Conservation (phyloP, 2,329 filamentous ascomycete species). For the Septoria linicola region DNA sequence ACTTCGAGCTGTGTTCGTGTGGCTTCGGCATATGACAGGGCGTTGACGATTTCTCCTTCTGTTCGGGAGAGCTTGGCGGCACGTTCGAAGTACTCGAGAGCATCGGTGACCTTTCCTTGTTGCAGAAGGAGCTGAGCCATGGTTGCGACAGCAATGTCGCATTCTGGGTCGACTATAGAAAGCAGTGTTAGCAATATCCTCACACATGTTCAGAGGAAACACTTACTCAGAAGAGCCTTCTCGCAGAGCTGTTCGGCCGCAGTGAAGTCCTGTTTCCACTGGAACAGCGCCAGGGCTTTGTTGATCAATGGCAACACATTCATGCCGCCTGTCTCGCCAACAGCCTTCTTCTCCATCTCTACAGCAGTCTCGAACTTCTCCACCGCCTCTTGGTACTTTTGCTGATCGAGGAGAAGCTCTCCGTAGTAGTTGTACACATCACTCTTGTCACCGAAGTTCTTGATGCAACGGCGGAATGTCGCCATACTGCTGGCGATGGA, state of each 20-base stretch:
- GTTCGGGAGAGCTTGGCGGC: constrained; percentile 92
- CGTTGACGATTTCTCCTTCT: constrained; percentile 93
- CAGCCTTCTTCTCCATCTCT: constrained; percentile 85
- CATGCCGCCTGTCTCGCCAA: constrained; percentile 78
- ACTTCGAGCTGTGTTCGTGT: constrained; percentile 90
- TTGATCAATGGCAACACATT: constrained; percentile 98
- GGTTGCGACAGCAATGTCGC: constrained; percentile 96
- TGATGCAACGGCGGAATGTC: constrained; percentile 94
- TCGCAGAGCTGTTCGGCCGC: constrained; percentile 96
- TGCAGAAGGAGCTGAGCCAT: constrained; percentile 97
- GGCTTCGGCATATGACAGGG: constrained; percentile 93
- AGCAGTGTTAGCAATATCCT: constrained; percentile 38
- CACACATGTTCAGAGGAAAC: neutral
- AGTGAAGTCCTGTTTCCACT: constrained; percentile 95
- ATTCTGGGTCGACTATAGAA: constrained; percentile 84
- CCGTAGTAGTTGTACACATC: constrained; percentile 99
- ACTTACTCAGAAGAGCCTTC: constrained; percentile 93
- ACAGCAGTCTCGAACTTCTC: constrained; percentile 99
- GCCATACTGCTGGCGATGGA: constrained; percentile 97
- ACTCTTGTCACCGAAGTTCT: constrained; percentile 95
- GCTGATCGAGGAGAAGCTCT: constrained; percentile 92
- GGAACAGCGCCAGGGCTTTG: constrained; percentile 94
- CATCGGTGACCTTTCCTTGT: constrained; percentile 94
- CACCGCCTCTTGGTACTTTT: constrained; percentile 91
- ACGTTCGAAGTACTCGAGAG: constrained; percentile 94